These are phyloP conservation scores for Boletales sp. DNA, from an alignment of 768 basidiomycete species.

Conservation along the genomic window DNA sequence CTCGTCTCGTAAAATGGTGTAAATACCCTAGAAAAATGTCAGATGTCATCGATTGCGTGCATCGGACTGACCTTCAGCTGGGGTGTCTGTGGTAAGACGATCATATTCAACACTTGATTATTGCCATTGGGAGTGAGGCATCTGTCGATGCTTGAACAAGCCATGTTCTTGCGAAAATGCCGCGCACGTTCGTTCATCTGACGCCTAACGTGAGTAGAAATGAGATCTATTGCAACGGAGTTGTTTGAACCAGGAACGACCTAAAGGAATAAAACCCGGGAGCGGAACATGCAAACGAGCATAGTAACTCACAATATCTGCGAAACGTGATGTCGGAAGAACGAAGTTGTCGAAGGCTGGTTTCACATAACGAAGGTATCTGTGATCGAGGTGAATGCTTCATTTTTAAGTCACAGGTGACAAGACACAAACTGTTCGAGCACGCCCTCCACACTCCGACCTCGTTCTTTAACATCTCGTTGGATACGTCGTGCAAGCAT, in stretches of 20 bases:
- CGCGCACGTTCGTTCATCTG: constrained; percentile 78
- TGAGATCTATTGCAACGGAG: constrained; percentile 86
- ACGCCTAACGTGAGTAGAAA: constrained; percentile 83
- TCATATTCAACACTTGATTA: constrained; percentile 50
- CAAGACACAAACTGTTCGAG: constrained; percentile 69
- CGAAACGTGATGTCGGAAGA: constrained; percentile 77
- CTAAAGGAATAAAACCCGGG: constrained; percentile 36
- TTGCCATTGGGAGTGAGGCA: constrained; percentile 33
- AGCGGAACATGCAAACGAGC: background rate
- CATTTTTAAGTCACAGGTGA: background rate
- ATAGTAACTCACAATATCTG: constrained; percentile 68
- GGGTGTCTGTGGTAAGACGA: constrained; percentile 70
- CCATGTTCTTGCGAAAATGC: constrained; percentile 72
- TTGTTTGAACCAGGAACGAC: constrained; percentile 96
- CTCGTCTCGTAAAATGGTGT: constrained; percentile 77
- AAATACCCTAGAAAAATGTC: constrained; percentile 63
- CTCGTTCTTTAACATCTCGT: constrained; percentile 85
- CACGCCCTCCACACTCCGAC: constrained; percentile 79
- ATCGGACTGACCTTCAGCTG: constrained; percentile 62
- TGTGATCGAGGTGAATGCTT: constrained; percentile 26
- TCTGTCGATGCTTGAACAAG: constrained; percentile 42
- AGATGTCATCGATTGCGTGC: background rate
- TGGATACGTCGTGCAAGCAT: constrained; percentile 94
- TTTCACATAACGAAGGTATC: constrained; percentile 93
- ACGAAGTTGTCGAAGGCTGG: constrained; percentile 94